Conservation (phyloP, 208 protist genomes). For the Wallacemonas collosoma region DNA sequence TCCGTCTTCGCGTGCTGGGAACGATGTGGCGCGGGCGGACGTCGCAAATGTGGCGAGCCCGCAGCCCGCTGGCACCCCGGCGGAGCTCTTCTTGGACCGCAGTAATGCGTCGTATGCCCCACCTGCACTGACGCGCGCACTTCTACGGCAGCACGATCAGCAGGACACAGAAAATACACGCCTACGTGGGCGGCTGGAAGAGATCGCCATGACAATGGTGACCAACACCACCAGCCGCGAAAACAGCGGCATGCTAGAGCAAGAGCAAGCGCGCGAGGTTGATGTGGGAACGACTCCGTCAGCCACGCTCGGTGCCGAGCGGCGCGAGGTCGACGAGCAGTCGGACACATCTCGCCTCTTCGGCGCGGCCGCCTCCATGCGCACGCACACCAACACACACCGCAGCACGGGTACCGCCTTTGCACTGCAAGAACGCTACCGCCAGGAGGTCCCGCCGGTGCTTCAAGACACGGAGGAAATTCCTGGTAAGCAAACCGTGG, state of each 20-base stretch:
- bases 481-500: constrained; percentile 33
- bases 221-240: not conserved
- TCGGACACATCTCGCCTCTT: constrained; percentile 18
- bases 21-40: too few species aligned
- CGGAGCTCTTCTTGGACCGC: not conserved
- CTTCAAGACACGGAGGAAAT: constrained; percentile 20
- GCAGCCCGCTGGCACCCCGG: too few species aligned
- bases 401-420: constrained; percentile 12
- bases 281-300: too few species aligned
- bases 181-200: constrained; percentile 2
- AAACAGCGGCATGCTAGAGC: too few species aligned
- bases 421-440: not conserved
- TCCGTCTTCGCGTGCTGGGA: too few species aligned
- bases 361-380: not conserved
- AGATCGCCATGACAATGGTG: not conserved
- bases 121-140: constrained; percentile 10
- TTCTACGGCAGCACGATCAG: constrained; percentile 11
- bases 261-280: too few species aligned
- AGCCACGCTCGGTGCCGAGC: too few species aligned
- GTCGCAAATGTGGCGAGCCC: too few species aligned
- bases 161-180: constrained; percentile 7
- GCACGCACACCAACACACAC: constrained; percentile 1
- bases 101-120: constrained; percentile 13
- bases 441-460: constrained; percentile 10
- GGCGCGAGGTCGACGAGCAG: not conserved